These are phyloP conservation scores for Bipolaris bicolor DNA, from an alignment of 2,329 filamentous ascomycete species.

Conservation along the genomic window DNA sequence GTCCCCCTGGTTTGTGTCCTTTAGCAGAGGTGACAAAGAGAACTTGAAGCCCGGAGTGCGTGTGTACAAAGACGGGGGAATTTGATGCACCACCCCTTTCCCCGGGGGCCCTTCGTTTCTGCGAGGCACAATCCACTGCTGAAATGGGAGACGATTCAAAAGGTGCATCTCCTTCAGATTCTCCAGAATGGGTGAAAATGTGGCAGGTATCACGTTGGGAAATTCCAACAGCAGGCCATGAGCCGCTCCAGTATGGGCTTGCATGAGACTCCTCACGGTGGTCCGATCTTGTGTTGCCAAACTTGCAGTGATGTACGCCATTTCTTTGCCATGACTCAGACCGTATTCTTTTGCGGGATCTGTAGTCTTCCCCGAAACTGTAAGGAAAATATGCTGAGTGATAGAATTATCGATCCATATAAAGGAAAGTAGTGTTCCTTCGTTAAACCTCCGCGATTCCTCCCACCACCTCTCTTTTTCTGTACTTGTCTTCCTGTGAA, in stretches of 20 bases:
- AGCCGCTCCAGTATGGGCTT: slow-evolving; percentile 12
- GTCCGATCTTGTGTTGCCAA: slow-evolving; percentile 23
- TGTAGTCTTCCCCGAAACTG: slow-evolving; percentile 20
- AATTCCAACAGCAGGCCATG: slow-evolving; percentile 37
- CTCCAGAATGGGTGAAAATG: slow-evolving; percentile 39
- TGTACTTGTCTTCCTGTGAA: slow-evolving; percentile 16
- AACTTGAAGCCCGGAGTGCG: slow-evolving; percentile 28
- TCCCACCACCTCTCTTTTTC: slow-evolving; percentile 39
- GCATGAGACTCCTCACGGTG: slow-evolving; percentile 20
- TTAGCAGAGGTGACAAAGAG: slow-evolving; percentile 24
- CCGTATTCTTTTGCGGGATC: slow-evolving; percentile 15
- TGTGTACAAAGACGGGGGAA: slow-evolving; percentile 39
- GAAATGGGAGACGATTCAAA: slow-evolving; percentile 33
- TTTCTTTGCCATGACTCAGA: slow-evolving; percentile 11
- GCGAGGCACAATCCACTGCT: slow-evolving; percentile 36
- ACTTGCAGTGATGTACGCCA: slow-evolving; percentile 23
- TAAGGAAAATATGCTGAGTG: slow-evolving; percentile 38
- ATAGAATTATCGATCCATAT: slow-evolving; percentile 19
- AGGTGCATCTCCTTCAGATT: slow-evolving; percentile 36
- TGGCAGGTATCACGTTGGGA: slow-evolving; percentile 36
- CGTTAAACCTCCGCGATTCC: slow-evolving; percentile 31
- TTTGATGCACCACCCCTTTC: slow-evolving; percentile 9
- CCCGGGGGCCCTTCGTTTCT: neutral
- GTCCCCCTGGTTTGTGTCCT: neutral
- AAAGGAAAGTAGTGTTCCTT: slow-evolving; percentile 38